Base-by-base conservation (phyloP, 108 stramenopile species). In the Nannochloropsis oceanica region DNA sequence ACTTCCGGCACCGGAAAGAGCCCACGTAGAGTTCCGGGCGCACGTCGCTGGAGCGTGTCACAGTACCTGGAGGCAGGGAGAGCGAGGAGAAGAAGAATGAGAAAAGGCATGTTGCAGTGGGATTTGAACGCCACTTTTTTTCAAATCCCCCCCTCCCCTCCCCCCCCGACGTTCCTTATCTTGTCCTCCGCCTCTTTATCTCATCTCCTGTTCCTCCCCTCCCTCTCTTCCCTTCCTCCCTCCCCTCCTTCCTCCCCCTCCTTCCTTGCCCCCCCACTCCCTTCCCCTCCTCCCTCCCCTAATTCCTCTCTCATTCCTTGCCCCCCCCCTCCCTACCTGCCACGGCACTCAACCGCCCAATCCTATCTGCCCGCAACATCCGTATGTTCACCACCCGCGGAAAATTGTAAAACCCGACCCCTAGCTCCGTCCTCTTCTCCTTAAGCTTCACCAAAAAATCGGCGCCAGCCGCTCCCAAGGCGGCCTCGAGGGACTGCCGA, bases 41-140 rank as follows among this genome's bases (percentile, higher is more conserved):
- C 34, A 99, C 98, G 44, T 99, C 99, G 12, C 93, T 94, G 13
- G 96, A 94, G 25, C 99, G 92, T 22, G 99, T 99, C 24, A 99
- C 96, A 0, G 97, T 98, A 34, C 96, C 99, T 91, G 93, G 12
- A 91, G 93, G 24, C 94, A 93, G 59, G 92, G 91, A 85, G 81
- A 94, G 25, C 91, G 85, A 81, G 81, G 85, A 25, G 91, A 87
- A 24, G 86, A 84, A n/a, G 94, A 93, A 43, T 95, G 95, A 88
- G 95, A 93, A 18, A 95, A 93, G 11, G 90, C 59, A n/a, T 34
- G 34, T 34, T 34, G 34, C 5, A 5, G 5, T 34, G 34, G 34
- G 34, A 34, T 34, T 3, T 34, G 5, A 34, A 34, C 5, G 34
- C 2, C 34, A 5, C 1, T 34, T 34, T 34, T 3, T 34, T 34